Evolutionary conservation across 2,329 filamentous ascomycete species (phyloP).

Genomic region (Fusarium sp.): DNA sequence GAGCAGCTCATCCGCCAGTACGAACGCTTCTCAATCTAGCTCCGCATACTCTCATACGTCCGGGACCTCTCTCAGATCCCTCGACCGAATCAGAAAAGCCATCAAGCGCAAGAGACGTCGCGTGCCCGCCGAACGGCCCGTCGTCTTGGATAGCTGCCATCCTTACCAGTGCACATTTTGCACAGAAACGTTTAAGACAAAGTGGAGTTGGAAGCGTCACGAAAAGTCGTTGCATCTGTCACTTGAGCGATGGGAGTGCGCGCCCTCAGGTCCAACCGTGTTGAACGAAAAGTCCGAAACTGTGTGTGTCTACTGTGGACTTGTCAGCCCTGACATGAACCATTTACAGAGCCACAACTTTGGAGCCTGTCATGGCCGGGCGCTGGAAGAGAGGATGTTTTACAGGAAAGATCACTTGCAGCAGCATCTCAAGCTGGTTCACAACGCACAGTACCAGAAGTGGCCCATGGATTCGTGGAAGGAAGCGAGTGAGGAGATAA

Average conservation of each 20-base stretch:
- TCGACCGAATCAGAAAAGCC: background rate
- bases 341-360: constrained; percentile 51
- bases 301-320: constrained; percentile 46
- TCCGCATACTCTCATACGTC: background rate
- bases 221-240: constrained; percentile 54
- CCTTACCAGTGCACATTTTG: constrained; percentile 57
- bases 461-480: constrained; percentile 59
- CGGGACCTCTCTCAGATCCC: background rate
- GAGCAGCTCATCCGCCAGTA: background rate
- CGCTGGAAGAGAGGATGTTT: constrained; percentile 54
- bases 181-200: constrained; percentile 56
- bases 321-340: constrained; percentile 36
- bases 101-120: background rate
- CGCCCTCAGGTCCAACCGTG: constrained; percentile 47
- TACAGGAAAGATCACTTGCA: constrained; percentile 55
- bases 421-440: constrained; percentile 49
- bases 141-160: constrained; percentile 33
- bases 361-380: constrained; percentile 61
- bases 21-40: background rate
- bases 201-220: constrained; percentile 60
- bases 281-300: constrained; percentile 56
- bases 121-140: background rate
- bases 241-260: constrained; percentile 58
- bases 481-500: constrained; percentile 40
- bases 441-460: constrained; percentile 10